phyloP scores from a whole-genome alignment of 1,284 basidiomycete species.

The Cutaneotrichosporon sp. region DNA sequence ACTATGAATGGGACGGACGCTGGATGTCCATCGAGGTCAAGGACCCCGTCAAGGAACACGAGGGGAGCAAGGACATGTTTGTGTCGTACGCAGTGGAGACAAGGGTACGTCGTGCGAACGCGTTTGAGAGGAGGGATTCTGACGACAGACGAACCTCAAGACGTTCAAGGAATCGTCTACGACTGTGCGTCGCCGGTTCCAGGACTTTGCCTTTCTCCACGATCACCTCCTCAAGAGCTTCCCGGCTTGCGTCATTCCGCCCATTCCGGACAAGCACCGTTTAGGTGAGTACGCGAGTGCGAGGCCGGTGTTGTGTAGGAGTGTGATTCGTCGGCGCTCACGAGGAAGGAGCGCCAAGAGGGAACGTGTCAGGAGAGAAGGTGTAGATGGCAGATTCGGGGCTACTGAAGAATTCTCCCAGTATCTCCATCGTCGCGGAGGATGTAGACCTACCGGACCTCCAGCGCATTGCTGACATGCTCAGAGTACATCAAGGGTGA shows the following conservation, averaged over 20 bases:
- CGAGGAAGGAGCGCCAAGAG: not conserved
- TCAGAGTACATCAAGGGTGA: slow-evolving; percentile 96
- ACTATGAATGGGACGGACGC: slow-evolving; percentile 68
- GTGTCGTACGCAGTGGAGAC: slow-evolving; percentile 91
- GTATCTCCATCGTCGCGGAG: not conserved
- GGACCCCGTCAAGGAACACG: slow-evolving; percentile 91
- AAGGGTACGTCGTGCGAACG: slow-evolving; percentile 58
- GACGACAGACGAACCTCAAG: slow-evolving; percentile 46
- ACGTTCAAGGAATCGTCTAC: slow-evolving; percentile 55
- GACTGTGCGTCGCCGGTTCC: slow-evolving; percentile 85
- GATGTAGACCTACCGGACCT: not conserved
- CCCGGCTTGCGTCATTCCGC: slow-evolving; percentile 93
- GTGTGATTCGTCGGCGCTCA: not conserved
- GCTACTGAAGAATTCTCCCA: not conserved
- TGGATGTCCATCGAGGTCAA: slow-evolving; percentile 80
- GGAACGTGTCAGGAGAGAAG: no score
- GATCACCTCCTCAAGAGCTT: slow-evolving; percentile 88
- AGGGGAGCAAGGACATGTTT: slow-evolving; percentile 93
- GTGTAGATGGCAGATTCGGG: no score
- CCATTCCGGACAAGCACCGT: slow-evolving; percentile 93
- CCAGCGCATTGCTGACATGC: not conserved
- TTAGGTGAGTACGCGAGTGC: slow-evolving; percentile 63
- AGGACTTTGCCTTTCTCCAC: slow-evolving; percentile 93
- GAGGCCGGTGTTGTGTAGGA: not conserved
- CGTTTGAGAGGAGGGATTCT: not conserved